Evolutionary conservation across 768 basidiomycete species (phyloP).

Genomic region (Leccinellum albellum): DNA sequence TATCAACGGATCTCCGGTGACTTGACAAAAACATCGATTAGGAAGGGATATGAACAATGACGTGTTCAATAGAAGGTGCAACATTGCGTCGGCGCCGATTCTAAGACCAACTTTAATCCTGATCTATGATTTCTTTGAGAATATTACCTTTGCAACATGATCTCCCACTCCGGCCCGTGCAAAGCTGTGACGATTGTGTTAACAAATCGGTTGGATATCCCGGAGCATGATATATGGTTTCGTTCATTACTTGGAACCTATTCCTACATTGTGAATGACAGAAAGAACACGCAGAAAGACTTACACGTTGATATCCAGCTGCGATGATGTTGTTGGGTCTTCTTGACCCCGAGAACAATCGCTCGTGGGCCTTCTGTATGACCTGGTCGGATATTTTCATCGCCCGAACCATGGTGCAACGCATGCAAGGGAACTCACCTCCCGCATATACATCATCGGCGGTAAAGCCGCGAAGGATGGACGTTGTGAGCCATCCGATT

Average conservation of each 20-base stretch:
- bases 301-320: constrained; percentile 58
- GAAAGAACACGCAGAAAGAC: constrained; percentile 9
- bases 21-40: constrained; percentile 81
- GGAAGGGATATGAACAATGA: constrained; percentile 74
- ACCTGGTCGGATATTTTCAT: constrained; percentile 37
- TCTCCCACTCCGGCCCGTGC: constrained; percentile 63
- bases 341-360: constrained; percentile 40
- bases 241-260: constrained; percentile 34
- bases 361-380: constrained; percentile 57
- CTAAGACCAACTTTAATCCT: constrained; percentile 36
- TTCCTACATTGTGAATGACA: background rate
- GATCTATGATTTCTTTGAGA: background rate
- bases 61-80: constrained; percentile 72
- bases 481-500: constrained; percentile 15
- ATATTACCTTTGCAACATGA: constrained; percentile 55
- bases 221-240: constrained; percentile 36
- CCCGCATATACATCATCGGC: constrained; percentile 50
- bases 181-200: constrained; percentile 75
- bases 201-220: constrained; percentile 57
- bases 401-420: background rate
- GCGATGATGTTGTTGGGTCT: constrained; percentile 58
- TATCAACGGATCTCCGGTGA: constrained; percentile 70
- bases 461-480: constrained; percentile 30
- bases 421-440: constrained; percentile 36
- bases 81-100: constrained; percentile 71